Base-by-base conservation (phyloP, 352 stramenopile genomes). In the Pseudoperonospora humuli region DNA sequence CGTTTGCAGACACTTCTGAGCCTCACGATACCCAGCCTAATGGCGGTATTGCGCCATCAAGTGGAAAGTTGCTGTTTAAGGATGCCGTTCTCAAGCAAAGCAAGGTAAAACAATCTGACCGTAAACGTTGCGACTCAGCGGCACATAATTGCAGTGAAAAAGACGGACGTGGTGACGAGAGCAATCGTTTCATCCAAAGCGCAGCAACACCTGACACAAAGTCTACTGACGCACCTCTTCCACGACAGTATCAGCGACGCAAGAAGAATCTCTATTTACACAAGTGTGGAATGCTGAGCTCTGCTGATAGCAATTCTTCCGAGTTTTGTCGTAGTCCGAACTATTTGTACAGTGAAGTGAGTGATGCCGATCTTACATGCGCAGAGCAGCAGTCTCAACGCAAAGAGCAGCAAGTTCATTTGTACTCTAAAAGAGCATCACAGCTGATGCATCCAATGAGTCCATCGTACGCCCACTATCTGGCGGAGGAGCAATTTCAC, bases 71-170 rank as follows among this genome's bases (percentile, higher is more conserved):
- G 3, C 21, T 69, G 8, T 83, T 80, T 38, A 67, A 79, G 20
- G 73, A 83, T 43, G 64, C 65, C 15, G 69, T 84, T 5, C 45
- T 86, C 10, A 63, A 68, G 36, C 66, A 76, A 37, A 64, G 45
- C 34, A 59, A 54, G 24, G 17, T 48, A 26, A 58, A 56, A 14
- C 35, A 36, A 38, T 24, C 38, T 3, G 37, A 58, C 14, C 35
- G 18, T 10, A 60, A 54, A 15, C 38, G 29, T 5, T 18, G 44
- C n/a, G 46, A 53, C 24, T 9, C 24, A 31, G 13, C 24, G 14
- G 11, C 36, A 26, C 26, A 24, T 29, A 29, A 45, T 38, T 21
- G n/a, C 5, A 33, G 26, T 34, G 29, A 38, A 26, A 20, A 6
- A 36, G 21, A 40, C 42, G 25, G 23, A 37, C 46, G 21, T 52